Evolutionary conservation across 2,329 filamentous ascomycete genomes (phyloP), one percentile per base, ranked within the genome.

Genomic region (Beauveria sp.): DNA sequence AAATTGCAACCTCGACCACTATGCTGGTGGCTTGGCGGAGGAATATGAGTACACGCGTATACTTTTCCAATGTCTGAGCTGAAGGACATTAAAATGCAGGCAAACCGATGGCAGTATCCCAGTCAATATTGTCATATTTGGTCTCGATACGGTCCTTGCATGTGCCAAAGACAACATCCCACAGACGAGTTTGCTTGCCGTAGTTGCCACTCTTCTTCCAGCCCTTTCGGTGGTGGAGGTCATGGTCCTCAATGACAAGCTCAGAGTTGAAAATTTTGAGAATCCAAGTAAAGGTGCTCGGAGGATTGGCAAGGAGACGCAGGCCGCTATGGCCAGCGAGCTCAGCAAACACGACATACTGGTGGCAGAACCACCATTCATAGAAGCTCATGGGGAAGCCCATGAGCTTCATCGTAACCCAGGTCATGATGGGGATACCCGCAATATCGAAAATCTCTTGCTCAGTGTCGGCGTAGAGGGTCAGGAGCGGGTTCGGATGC

Each of bases 311-410:
- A 46, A 71, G 8, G 8, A 77, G 56, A 2, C 76, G 71, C 9
- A 75, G 52, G 1, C 72, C 72, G 10, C 67, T 69, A 61, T 74
- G 72, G 8, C 72, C 72, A 22, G 70, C 68, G 3, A 73, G 57
- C 63, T 74, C 72, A 9, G 70, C 61, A 65, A 71, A 75, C 20
- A 74, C 68, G 40, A 76, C 68, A 55, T 75, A 76, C 56, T 72
- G 69, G 51, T 75, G 70, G 65, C 74, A 76, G 38, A 77, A 64
- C 73, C 74, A 76, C 74, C 73, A 76, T 56, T 75, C 74, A 54
- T 76, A 76, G 61, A 77, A 77, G 9, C 72, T 72, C 74, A 76
- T 74, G 0, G 74, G 73, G 9, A 76, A 54, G 1, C 73, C 72
- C 63, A 74, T 69, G 20, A 66, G 64, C 53, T 68, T 70, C 52